phyloP scores from a whole-genome alignment of 2,329 filamentous ascomycete genomes.

The Penicillium sp. region DNA sequence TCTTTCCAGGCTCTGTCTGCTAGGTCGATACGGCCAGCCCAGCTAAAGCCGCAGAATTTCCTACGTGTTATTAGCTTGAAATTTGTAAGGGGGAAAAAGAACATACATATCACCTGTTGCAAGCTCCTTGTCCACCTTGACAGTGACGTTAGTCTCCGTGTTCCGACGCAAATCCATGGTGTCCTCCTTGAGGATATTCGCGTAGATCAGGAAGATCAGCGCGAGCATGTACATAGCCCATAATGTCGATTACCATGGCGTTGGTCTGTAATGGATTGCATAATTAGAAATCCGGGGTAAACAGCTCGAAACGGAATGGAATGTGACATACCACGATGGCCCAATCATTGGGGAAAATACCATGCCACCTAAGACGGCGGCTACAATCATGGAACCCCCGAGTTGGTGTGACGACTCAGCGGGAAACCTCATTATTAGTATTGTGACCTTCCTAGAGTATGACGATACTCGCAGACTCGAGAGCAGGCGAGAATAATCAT shows the following conservation, averaged over 20 bases:
- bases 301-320: neutral
- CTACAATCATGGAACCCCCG: conserved; percentile 63
- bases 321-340: conserved; percentile 49
- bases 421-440: neutral
- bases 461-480: conserved; percentile 19
- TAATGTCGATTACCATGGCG: conserved; percentile 25
- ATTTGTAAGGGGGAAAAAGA: too few species aligned
- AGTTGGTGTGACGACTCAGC: conserved; percentile 64
- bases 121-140: conserved; percentile 12
- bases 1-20: too few species aligned
- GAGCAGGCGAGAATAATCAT: conserved; percentile 46
- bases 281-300: neutral
- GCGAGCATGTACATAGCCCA: conserved; percentile 24
- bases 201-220: conserved; percentile 24
- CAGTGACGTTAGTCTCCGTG: conserved; percentile 17
- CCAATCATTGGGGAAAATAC: conserved; percentile 65
- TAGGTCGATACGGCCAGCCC: too few species aligned
- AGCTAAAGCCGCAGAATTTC: too few species aligned
- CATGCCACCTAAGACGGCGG: conserved; percentile 63
- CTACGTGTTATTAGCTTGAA: too few species aligned
- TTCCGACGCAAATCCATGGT: conserved; percentile 23
- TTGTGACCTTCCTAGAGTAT: neutral
- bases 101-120: too few species aligned
- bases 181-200: conserved; percentile 24
- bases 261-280: conserved; percentile 9